Percentiles rank a stretch among this genome's conserved stretches.
Conservation (phyloP, 192 early-diverging fungal species). For the Coemansia interrupta region DNA sequence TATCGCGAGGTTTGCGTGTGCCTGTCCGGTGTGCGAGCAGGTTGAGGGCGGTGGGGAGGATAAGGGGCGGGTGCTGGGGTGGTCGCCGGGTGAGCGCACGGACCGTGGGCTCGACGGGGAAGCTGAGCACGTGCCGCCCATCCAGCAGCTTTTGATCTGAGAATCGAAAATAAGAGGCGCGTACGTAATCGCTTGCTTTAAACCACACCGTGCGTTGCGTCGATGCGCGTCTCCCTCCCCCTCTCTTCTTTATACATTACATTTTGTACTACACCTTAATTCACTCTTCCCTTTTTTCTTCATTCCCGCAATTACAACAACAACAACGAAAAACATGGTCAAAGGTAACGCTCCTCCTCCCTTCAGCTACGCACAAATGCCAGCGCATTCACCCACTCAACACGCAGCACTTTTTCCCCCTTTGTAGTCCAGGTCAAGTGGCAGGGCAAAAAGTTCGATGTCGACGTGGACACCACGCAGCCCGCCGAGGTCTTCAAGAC, state of each 20-base stretch:
- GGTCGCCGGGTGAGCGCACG: slow-evolving; percentile 31
- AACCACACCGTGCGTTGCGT: background rate
- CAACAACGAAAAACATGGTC: slow-evolving; percentile 13
- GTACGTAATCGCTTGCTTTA: background rate
- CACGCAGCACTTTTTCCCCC: background rate
- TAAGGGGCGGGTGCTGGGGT: slow-evolving; percentile 20
- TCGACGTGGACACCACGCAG: slow-evolving; percentile 72
- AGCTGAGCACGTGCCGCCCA: slow-evolving; percentile 29
- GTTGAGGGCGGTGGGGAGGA: slow-evolving; percentile 23
- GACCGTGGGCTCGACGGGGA: background rate
- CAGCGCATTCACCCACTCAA: background rate
- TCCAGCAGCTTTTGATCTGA: slow-evolving; percentile 16
- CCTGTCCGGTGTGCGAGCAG: slow-evolving; percentile 39
- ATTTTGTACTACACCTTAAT: background rate
- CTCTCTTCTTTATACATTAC: too few relatives aligned
- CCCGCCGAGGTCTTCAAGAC: slow-evolving; percentile 79
- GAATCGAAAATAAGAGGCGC: too few relatives aligned
- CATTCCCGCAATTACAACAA: background rate
- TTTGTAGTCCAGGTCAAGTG: slow-evolving; percentile 81
- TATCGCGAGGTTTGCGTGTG: slow-evolving; percentile 25
- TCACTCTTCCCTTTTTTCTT: background rate
- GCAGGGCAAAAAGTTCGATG: slow-evolving; percentile 80
- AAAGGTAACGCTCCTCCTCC: slow-evolving; percentile 12
- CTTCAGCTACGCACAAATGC: too few relatives aligned
- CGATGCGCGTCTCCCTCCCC: too few relatives aligned